Evolutionary conservation across 169 alveolate species (phyloP).

Genomic region (Cryptosporidium baileyi): DNA sequence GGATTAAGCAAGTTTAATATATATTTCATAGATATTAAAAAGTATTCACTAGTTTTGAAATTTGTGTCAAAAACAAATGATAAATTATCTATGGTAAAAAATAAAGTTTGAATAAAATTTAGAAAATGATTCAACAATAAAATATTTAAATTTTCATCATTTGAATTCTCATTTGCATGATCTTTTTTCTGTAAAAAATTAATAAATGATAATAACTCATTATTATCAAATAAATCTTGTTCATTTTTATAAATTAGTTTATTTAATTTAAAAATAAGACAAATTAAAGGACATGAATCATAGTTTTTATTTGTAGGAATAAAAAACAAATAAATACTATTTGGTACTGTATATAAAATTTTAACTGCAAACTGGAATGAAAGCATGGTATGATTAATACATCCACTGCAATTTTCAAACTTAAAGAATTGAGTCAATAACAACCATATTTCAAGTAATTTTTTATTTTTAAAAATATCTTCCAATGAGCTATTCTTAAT

Average conservation of each 20-base stretch:
- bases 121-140: not conserved
- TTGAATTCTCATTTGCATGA: not conserved
- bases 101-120: not conserved
- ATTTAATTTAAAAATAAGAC: not conserved
- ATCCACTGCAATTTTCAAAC: slow-evolving; percentile 13
- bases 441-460: not conserved
- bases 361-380: not conserved
- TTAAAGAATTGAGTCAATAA: not conserved
- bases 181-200: not conserved
- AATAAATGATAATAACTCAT: not conserved
- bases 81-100: slow-evolving; percentile 10
- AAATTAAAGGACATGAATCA: slow-evolving; percentile 15
- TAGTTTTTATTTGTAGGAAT: not conserved
- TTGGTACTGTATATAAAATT: slow-evolving; percentile 6
- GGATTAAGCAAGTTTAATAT: not conserved
- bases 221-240: not conserved
- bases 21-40: not conserved
- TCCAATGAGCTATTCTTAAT: not conserved
- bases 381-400: slow-evolving; percentile 19
- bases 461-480: not conserved
- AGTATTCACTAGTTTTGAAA: not conserved
- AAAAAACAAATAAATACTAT: slow-evolving; percentile 22
- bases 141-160: not conserved
- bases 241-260: not conserved
- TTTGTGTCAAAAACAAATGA: slow-evolving; percentile 10